Evolutionary conservation across 2,329 filamentous ascomycete species (phyloP).

Genomic region (Botrytis cinerea): DNA sequence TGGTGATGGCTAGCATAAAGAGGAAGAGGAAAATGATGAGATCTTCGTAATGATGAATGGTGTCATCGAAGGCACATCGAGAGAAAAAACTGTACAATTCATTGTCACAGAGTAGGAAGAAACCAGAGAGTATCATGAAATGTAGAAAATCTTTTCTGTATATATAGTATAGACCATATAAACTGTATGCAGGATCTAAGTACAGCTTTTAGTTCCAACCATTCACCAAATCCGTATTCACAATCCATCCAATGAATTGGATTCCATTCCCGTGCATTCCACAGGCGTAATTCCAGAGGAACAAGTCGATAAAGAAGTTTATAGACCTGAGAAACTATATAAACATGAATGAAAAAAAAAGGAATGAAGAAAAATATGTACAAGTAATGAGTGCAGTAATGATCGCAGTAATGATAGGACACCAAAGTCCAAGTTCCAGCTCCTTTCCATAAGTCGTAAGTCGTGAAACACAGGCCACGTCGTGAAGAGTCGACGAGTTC

Average conservation of each 20-base stretch:
- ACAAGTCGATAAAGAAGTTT: background rate
- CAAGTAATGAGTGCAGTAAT: background rate
- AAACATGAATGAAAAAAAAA: background rate
- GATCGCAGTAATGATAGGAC: background rate
- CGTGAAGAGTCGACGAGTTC: background rate
- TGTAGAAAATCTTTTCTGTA: background rate
- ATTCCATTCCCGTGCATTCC: background rate
- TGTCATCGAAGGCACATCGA: background rate
- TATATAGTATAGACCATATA: background rate
- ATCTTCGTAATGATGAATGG: background rate
- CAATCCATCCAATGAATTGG: background rate
- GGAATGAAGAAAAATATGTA: background rate
- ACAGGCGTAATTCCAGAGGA: background rate
- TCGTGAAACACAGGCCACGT: background rate
- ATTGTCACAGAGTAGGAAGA: background rate
- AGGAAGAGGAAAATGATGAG: background rate
- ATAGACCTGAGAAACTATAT: background rate
- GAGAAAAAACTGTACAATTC: background rate
- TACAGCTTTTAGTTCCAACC: conserved; percentile 8
- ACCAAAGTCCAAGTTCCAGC: background rate
- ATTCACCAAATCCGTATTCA: background rate
- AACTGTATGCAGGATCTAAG: background rate
- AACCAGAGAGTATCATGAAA: background rate
- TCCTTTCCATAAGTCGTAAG: background rate
- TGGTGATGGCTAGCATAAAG: background rate